Percentiles rank a stretch among this genome's conserved stretches.
Conservation (phyloP, 768 basidiomycete genomes). For the Polyporus arcularius region DNA sequence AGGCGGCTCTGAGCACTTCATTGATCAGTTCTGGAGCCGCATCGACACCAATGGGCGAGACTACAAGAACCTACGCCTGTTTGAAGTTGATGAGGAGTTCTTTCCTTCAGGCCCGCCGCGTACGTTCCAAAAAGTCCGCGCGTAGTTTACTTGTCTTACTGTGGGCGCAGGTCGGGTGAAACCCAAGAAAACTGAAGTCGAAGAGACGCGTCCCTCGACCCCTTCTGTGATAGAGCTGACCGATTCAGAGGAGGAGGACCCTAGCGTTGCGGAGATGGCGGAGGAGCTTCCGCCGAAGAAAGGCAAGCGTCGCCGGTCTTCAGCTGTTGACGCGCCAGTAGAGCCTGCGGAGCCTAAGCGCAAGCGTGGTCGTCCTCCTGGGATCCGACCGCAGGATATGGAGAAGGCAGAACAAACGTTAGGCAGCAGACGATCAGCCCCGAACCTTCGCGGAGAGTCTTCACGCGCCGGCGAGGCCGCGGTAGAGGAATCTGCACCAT, state of each 20-base stretch:
- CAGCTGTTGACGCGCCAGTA: not conserved
- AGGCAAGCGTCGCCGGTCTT: constrained; percentile 12
- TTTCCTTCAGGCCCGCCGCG: constrained; percentile 61
- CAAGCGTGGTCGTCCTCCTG: constrained; percentile 12
- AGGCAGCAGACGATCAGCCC: not conserved
- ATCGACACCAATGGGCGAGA: constrained; percentile 44
- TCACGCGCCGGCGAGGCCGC: not conserved
- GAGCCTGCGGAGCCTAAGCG: not conserved
- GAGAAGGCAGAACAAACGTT: not conserved
- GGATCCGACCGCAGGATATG: constrained; percentile 3
- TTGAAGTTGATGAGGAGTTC: constrained; percentile 56
- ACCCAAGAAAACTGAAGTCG: constrained; percentile 4
- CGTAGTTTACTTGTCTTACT: not conserved
- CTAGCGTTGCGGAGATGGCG: constrained; percentile 7
- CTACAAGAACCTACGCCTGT: constrained; percentile 45
- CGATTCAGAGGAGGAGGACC: constrained; percentile 21
- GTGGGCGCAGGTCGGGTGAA: constrained; percentile 8
- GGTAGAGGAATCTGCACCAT: not conserved
- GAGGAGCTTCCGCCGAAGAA: not conserved
- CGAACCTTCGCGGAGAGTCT: not conserved
- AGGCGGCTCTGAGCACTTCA: constrained; percentile 54
- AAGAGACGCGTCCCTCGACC: not conserved
- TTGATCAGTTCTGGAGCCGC: constrained; percentile 41
- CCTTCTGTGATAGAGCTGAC: not conserved
- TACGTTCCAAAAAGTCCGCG: constrained; percentile 26